A percentile compares a stretch with the other conserved stretches of the same genome.
Evolutionary conservation across 2,329 filamentous ascomycete genomes (phyloP).

Genomic region (Aphanocladium album): DNA sequence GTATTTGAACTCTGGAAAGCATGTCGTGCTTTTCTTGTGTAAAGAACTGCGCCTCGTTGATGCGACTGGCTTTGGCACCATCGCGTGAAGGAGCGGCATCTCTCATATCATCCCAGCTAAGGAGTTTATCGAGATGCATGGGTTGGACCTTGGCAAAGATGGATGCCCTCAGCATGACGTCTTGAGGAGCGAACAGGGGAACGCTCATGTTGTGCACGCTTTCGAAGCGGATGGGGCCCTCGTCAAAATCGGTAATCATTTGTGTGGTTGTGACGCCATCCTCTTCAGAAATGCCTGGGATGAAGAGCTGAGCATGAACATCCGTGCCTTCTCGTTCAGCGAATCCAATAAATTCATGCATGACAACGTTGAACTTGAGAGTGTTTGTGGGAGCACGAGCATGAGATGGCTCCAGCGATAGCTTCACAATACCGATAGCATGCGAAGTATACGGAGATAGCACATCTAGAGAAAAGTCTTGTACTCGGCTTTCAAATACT

Average conservation of each 20-base stretch:
- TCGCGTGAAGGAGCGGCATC: constrained; percentile 62
- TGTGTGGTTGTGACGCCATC: constrained; percentile 92
- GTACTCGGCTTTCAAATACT: constrained; percentile 90
- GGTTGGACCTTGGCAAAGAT: constrained; percentile 86
- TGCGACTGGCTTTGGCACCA: constrained; percentile 56
- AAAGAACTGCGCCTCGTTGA: constrained; percentile 89
- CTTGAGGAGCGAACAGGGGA: constrained; percentile 64
- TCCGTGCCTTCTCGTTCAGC: constrained; percentile 92
- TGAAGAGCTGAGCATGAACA: constrained; percentile 94
- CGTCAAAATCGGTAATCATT: constrained; percentile 90
- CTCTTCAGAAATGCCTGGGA: constrained; percentile 83
- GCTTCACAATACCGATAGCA: constrained; percentile 81
- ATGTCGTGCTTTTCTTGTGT: constrained; percentile 92
- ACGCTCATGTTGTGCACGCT: constrained; percentile 98
- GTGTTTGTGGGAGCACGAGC: constrained; percentile 88
- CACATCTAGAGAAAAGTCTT: constrained; percentile 89
- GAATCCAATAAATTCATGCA: constrained; percentile 94
- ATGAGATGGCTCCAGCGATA: constrained; percentile 89
- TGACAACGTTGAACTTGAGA: constrained; percentile 96
- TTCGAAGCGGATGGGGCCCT: constrained; percentile 87
- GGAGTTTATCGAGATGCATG: constrained; percentile 93
- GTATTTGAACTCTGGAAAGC: constrained; percentile 79
- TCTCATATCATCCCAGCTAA: constrained; percentile 98
- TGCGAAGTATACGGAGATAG: constrained; percentile 88
- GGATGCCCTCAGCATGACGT: constrained; percentile 74